Conservation (phyloP, 179 eudicot genomes). For the Nepenthes alata region DNA sequence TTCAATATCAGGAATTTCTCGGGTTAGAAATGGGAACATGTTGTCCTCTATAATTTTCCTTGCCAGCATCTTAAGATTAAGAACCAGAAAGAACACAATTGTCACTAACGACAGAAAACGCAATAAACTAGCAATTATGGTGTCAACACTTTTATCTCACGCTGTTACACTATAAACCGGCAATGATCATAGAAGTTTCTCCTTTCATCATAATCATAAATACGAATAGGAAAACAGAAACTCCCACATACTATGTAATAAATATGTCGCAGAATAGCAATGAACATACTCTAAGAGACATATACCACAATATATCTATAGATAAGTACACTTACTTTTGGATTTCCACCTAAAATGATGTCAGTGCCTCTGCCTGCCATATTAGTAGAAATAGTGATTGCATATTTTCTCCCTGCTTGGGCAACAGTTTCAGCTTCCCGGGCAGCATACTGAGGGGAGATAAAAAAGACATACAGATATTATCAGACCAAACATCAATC, state of each 20-base stretch:
- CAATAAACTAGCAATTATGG: background rate
- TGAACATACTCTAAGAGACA: background rate
- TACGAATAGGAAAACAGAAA: too few species aligned
- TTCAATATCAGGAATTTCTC: conserved; percentile 45
- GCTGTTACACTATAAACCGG: too few species aligned
- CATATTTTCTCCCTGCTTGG: conserved; percentile 92
- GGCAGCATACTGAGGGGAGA: conserved; percentile 70
- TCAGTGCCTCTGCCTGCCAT: conserved; percentile 99
- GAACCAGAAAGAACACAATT: conserved; percentile 3
- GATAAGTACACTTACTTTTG: conserved; percentile 46
- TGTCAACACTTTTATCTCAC: too few species aligned
- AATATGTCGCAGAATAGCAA: too few species aligned
- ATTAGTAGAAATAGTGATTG: conserved; percentile 94
- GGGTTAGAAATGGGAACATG: conserved; percentile 51
- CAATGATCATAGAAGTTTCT: too few species aligned
- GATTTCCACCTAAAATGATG: conserved; percentile 95
- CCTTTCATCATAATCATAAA: too few species aligned
- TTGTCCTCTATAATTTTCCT: conserved; percentile 72
- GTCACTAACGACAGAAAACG: background rate
- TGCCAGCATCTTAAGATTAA: conserved; percentile 68
- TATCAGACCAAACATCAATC: background rate
- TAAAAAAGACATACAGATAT: background rate
- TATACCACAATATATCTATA: background rate
- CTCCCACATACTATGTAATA: too few species aligned
- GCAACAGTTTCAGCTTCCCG: conserved; percentile 98